A percentile compares a stretch with the other conserved stretches of the same genome.
phyloP scores from a whole-genome alignment of 2,329 filamentous ascomycete genomes.

The Ophiostoma sp. region DNA sequence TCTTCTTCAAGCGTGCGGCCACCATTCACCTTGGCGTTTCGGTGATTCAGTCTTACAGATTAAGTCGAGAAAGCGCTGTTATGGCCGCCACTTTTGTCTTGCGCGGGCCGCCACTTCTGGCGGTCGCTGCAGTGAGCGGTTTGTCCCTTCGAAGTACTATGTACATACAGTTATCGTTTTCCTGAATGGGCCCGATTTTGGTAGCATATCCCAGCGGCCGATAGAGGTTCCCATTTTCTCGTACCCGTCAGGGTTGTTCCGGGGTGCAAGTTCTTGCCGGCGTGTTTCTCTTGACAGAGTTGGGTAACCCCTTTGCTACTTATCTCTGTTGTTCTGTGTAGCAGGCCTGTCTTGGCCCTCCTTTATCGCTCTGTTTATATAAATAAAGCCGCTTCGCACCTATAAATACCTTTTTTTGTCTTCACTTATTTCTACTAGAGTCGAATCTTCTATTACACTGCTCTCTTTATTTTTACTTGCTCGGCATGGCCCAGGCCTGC shows the following conservation, averaged over 20 bases:
- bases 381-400: slow-evolving; percentile 14
- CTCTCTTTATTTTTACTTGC: background rate
- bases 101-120: background rate
- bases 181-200: slow-evolving; percentile 11
- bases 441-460: background rate
- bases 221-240: slow-evolving; percentile 2
- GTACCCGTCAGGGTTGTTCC: background rate
- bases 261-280: background rate
- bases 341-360: background rate
- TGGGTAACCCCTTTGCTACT: slow-evolving; percentile 1
- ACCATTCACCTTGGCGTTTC: no score
- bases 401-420: slow-evolving; percentile 17
- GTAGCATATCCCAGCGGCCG: background rate
- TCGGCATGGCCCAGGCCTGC: background rate
- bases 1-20: no score
- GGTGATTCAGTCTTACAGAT: no score
- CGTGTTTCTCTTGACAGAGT: background rate
- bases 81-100: slow-evolving; percentile 17
- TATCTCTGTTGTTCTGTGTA: background rate
- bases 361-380: background rate
- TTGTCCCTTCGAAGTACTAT: slow-evolving; percentile 17
- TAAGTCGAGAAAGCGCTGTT: slow-evolving; percentile 17
- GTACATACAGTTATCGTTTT: slow-evolving; percentile 13
- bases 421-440: slow-evolving; percentile 3
- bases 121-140: slow-evolving; percentile 4